Evolutionary conservation across 2,329 filamentous ascomycete species (phyloP).

Genomic region (Raffaelea albimanens): DNA sequence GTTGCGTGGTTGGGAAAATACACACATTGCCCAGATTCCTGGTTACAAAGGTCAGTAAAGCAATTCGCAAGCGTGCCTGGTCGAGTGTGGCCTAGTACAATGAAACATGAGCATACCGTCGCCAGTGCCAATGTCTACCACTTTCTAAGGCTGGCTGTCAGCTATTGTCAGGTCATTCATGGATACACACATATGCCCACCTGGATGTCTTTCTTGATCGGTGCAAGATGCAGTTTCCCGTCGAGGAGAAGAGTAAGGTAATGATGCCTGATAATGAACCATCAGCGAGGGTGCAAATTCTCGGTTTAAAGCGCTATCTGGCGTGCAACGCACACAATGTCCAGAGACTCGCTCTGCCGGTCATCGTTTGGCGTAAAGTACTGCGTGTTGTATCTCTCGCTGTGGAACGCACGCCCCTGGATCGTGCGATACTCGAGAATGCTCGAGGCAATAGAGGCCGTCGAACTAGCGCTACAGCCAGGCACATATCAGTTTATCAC

Average conservation of each 20-base stretch:
- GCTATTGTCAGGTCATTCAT: background rate
- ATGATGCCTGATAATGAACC: background rate
- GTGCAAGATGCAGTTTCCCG: slow-evolving; percentile 22
- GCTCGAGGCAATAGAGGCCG: slow-evolving; percentile 7
- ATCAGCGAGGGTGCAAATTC: background rate
- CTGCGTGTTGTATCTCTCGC: background rate
- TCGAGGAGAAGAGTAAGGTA: slow-evolving; percentile 7
- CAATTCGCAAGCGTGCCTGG: no score
- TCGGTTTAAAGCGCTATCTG: background rate
- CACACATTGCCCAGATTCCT: slow-evolving; percentile 1
- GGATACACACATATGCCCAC: background rate
- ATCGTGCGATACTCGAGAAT: slow-evolving; percentile 10
- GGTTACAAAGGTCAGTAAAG: slow-evolving; percentile 3
- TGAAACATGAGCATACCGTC: slow-evolving; percentile 6
- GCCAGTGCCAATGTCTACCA: slow-evolving; percentile 19
- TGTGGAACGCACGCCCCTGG: slow-evolving; percentile 10
- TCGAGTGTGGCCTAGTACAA: no score
- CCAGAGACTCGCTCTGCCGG: slow-evolving; percentile 8
- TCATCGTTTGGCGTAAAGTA: slow-evolving; percentile 6
- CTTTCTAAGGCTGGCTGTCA: no score
- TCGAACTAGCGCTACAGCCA: slow-evolving; percentile 2
- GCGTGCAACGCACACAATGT: slow-evolving; percentile 2
- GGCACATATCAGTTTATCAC: no score
- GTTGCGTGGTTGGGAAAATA: background rate
- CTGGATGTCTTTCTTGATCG: slow-evolving; percentile 18